phyloP scores from a whole-genome alignment of 1,284 basidiomycete genomes.

The Boletus semigastroideus region DNA sequence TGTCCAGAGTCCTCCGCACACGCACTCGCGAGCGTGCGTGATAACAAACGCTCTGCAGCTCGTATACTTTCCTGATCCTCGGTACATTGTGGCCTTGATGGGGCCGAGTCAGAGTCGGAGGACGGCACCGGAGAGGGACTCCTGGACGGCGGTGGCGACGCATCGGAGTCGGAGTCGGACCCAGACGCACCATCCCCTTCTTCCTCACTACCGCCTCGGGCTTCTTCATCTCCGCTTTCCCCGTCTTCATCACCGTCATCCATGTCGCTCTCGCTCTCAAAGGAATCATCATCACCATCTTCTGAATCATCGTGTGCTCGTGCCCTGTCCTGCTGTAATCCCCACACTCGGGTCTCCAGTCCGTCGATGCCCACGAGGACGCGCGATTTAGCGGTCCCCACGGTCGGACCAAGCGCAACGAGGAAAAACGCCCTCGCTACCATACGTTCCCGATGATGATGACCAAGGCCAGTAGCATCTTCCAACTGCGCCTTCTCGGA shows the following conservation, averaged over 20 bases:
- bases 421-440: constrained; percentile 46
- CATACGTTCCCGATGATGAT: constrained; percentile 2
- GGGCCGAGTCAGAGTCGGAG: constrained; percentile 8
- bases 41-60: constrained; percentile 57
- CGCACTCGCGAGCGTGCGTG: constrained; percentile 57
- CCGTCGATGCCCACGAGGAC: constrained; percentile 64
- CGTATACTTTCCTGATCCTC: constrained; percentile 51
- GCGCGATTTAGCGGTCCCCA: constrained; percentile 55
- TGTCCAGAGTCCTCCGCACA: constrained; percentile 52
- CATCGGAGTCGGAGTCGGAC: constrained; percentile 26
- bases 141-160: constrained; percentile 16
- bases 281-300: background rate
- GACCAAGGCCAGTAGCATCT: no score
- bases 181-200: constrained; percentile 23
- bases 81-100: constrained; percentile 25
- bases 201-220: constrained; percentile 19
- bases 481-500: background rate
- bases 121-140: constrained; percentile 27
- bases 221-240: constrained; percentile 19
- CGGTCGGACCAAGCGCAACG: constrained; percentile 63
- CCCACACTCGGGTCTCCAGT: constrained; percentile 58
- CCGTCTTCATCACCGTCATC: constrained; percentile 7
- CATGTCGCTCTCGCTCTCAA: constrained; percentile 7
- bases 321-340: constrained; percentile 36
- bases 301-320: background rate